phyloP scores from a whole-genome alignment of 768 basidiomycete genomes.

The Suillus cothurnatus region DNA sequence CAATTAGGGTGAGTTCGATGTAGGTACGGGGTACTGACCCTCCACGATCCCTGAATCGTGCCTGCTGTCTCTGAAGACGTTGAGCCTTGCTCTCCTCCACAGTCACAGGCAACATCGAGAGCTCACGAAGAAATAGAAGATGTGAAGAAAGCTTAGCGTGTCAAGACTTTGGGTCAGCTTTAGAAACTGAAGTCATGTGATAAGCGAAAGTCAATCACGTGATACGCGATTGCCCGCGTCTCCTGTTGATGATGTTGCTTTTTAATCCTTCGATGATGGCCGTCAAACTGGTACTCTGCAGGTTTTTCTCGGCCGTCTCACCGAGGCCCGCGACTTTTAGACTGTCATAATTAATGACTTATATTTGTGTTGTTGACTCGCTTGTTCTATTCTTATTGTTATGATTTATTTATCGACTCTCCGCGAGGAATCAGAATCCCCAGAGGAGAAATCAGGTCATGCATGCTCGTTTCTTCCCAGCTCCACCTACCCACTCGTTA shows the following conservation, averaged over 20 bases:
- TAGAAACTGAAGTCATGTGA: background rate
- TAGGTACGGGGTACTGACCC: constrained; percentile 43
- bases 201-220: background rate
- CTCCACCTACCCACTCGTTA: constrained; percentile 51
- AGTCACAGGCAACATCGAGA: constrained; percentile 26
- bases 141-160: background rate
- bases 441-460: constrained; percentile 48
- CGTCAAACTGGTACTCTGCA: no score
- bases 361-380: background rate
- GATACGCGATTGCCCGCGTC: background rate
- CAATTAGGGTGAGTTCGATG: background rate
- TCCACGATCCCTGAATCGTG: constrained; percentile 68
- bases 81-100: constrained; percentile 64
- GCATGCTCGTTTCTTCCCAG: constrained; percentile 55
- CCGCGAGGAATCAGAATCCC: background rate
- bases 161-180: background rate
- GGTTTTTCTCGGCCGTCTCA: background rate
- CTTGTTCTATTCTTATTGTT: background rate
- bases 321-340: constrained; percentile 7
- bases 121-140: background rate
- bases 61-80: constrained; percentile 62
- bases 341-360: background rate
- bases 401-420: background rate
- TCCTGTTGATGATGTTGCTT: no score
- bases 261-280: no score